Base-by-base conservation (phyloP, 1,139 yeast species). In the Yamadazyma spencermartinsiae region DNA sequence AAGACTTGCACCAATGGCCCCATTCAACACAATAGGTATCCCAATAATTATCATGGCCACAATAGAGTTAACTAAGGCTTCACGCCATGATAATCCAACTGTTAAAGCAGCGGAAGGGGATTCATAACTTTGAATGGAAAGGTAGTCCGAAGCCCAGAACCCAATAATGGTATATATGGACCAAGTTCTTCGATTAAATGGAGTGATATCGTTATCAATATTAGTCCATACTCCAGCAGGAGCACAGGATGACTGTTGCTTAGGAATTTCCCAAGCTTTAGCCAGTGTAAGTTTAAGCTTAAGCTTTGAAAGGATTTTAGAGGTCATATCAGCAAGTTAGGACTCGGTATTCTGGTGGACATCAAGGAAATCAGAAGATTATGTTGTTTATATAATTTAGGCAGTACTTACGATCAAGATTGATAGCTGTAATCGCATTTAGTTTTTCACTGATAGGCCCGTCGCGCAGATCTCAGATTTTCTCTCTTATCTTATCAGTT, bases 1-100 rank as follows among this genome's bases (percentile, higher is more conserved):
- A 12, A 56, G 50, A 17, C 43, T 49, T 11, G 69, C 59, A n/a
- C 70, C 71, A 40, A 64, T 57, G 8, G 60, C 60, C 42, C 68
- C 71, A 38, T 62, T 61, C 17, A 63, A 49, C 3, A 58, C 53
- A 32, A 63, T 44, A 14, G 65, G 64, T 13, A 58, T 36, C 24
- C 61, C 63, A 31, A 61, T 59, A 31, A 64, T 49, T 9, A 61
- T 38, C 55, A 58, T 58, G 12, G 68, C 70, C 10, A 63, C 49
- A 31, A 60, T 58, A 31, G 54, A 50, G 24, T 56, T 51, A 14
- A 54, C 38, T 23, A 64, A 45, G 12, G 68, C 65, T 40, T 61
- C 61, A 41, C 56, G 50, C 60, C 64, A 61, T 2, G 65, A 56
- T 39, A 64, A 43, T 15, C 69, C 69, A 7, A 37, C 34, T 4